phyloP scores from a whole-genome alignment of 2,329 filamentous ascomycete genomes.

The Pseudomassariella vexata region DNA sequence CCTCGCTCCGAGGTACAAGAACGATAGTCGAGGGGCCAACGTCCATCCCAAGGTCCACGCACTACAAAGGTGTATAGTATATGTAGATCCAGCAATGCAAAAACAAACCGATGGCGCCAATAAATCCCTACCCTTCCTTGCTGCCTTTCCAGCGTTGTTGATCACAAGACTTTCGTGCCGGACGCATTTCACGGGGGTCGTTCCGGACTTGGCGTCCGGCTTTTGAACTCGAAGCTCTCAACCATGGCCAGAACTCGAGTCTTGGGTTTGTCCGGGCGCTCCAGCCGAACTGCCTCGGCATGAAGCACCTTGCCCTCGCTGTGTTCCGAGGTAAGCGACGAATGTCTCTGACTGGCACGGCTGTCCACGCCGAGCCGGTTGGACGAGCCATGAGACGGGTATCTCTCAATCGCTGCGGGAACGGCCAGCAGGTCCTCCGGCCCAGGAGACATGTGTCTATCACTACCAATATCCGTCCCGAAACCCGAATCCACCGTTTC shows the following conservation, averaged over 20 bases:
- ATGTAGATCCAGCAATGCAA: too few relatives aligned
- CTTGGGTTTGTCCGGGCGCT: constrained; percentile 29
- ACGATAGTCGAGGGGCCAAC: too few relatives aligned
- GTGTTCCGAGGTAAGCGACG: constrained; percentile 23
- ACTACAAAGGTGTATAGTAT: too few relatives aligned
- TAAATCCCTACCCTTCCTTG: too few relatives aligned
- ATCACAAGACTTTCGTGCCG: too few relatives aligned
- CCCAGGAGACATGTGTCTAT: not conserved
- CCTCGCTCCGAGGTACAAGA: too few relatives aligned
- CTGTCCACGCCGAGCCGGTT: too few relatives aligned
- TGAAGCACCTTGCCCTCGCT: constrained; percentile 25
- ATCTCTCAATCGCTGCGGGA: too few relatives aligned
- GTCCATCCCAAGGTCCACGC: too few relatives aligned
- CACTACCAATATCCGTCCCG: constrained; percentile 14
- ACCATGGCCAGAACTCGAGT: constrained; percentile 51
- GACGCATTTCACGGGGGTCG: constrained; percentile 4
- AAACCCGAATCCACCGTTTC: constrained; percentile 7
- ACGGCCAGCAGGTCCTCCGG: constrained; percentile 2
- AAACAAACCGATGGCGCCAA: too few relatives aligned
- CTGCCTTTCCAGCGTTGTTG: too few relatives aligned
- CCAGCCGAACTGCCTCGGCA: constrained; percentile 38
- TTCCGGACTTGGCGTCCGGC: constrained; percentile 34
- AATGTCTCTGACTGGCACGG: constrained; percentile 23
- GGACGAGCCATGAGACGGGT: too few relatives aligned
- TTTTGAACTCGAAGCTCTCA: constrained; percentile 45